Evolutionary conservation across 805 yeast species (phyloP).

Genomic region (Scheffersomyces spartinae): DNA sequence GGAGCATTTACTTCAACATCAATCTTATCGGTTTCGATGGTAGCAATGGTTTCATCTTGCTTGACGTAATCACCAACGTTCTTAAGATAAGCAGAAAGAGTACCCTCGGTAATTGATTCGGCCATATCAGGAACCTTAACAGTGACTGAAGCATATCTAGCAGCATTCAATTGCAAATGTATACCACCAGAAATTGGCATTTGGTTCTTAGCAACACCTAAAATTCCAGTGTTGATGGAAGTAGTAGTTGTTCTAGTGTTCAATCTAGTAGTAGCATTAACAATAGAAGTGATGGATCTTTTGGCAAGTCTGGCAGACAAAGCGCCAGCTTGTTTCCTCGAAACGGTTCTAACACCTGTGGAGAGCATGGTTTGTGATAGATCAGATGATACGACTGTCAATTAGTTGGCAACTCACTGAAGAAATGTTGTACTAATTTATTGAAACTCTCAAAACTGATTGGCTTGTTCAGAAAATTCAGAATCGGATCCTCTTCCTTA

Average conservation of each 20-base stretch:
- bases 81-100: conserved; percentile 56
- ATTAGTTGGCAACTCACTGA: no score
- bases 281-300: conserved; percentile 2
- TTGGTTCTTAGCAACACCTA: no score
- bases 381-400: no score
- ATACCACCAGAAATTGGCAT: no score
- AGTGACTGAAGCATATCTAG: conserved; percentile 27
- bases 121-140: conserved; percentile 98
- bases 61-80: conserved; percentile 81
- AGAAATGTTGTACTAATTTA: no score
- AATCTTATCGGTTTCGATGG: conserved; percentile 96
- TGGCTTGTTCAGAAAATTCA: no score
- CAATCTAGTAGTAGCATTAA: conserved; percentile 1
- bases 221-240: conserved; percentile 3
- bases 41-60: conserved; percentile 84
- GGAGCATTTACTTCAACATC: conserved; percentile 97
- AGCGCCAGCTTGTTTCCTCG: neutral
- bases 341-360: no score
- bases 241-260: conserved; percentile 2
- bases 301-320: conserved; percentile 2
- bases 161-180: conserved; percentile 18
- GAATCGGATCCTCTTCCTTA: no score
- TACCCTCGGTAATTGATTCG: conserved; percentile 95
- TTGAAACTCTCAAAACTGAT: no score
- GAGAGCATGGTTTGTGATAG: no score